Percentiles rank a stretch among this genome's conserved stretches.
Conservation (phyloP, 2,329 filamentous ascomycete genomes). For the Colletotrichum simmondsii region DNA sequence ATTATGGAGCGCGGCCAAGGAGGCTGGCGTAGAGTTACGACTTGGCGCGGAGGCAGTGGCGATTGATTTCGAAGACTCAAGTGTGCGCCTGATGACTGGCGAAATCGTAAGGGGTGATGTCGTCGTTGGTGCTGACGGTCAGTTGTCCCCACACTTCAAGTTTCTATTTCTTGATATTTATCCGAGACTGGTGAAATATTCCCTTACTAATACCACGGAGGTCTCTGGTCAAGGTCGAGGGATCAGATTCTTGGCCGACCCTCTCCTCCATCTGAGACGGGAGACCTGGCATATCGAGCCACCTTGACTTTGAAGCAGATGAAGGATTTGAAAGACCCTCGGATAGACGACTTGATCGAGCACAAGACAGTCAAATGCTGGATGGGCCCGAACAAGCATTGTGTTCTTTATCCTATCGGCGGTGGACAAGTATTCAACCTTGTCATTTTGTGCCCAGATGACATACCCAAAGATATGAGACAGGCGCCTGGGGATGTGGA, state of each 20-base stretch:
- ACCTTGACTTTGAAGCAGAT: background rate
- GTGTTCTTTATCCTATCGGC: conserved; percentile 11
- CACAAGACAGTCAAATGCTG: conserved; percentile 15
- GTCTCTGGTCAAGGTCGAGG: conserved; percentile 12
- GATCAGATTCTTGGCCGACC: conserved; percentile 7
- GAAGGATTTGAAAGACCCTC: conserved; percentile 3
- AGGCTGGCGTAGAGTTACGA: conserved; percentile 4
- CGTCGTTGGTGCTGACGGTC: conserved; percentile 20
- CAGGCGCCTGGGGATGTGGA: background rate
- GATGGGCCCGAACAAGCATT: conserved; percentile 13
- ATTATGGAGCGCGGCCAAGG: conserved; percentile 2
- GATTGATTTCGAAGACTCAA: conserved; percentile 13
- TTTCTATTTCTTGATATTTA: background rate
- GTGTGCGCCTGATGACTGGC: background rate
- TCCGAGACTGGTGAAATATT: no score
- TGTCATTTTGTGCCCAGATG: background rate
- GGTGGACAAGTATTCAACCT: conserved; percentile 18
- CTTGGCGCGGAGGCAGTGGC: conserved; percentile 1
- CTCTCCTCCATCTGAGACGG: conserved; percentile 5
- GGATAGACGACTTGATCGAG: conserved; percentile 5
- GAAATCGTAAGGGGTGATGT: conserved; percentile 15
- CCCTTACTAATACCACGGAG: background rate
- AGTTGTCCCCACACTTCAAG: background rate
- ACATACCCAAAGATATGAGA: background rate
- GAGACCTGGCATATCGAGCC: conserved; percentile 18